A percentile compares a stretch with the other conserved stretches of the same genome.
Conservation (phyloP, 305 asterid species). For the Solanum hybrid region DNA sequence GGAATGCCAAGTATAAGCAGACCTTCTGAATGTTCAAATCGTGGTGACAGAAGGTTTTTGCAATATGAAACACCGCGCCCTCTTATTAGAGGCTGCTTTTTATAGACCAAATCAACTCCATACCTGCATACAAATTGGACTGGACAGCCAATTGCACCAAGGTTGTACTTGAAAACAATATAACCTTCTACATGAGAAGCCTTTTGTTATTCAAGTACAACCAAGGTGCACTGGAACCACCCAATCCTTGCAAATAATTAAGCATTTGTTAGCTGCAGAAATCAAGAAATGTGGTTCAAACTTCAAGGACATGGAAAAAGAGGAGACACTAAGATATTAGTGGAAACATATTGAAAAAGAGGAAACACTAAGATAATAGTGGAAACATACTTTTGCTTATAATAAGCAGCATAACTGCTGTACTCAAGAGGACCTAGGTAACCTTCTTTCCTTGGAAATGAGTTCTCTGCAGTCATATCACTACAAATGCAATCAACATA, state of each 20-base stretch:
- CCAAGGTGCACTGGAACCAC: conserved; percentile 22
- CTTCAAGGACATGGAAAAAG: conserved; percentile 4
- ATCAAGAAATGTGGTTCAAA: neutral
- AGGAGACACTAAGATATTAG: neutral
- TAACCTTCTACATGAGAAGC: conserved; percentile 16
- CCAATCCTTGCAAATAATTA: conserved; percentile 19
- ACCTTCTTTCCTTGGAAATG: conserved; percentile 99
- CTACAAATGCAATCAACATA: conserved; percentile 86
- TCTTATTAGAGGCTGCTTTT: conserved; percentile 82
- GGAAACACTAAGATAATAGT: neutral
- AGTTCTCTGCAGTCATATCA: conserved; percentile 96
- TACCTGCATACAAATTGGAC: conserved; percentile 48
- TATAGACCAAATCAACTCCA: conserved; percentile 77
- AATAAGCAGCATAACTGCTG: conserved; percentile 93
- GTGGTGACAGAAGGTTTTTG: conserved; percentile 94
- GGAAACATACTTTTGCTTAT: conserved; percentile 81
- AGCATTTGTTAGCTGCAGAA: conserved; percentile 14
- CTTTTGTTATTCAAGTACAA: conserved; percentile 18
- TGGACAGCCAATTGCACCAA: conserved; percentile 30
- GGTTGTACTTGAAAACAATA: conserved; percentile 24
- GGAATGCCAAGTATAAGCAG: conserved; percentile 15
- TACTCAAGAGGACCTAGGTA: conserved; percentile 99
- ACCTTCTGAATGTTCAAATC: conserved; percentile 94
- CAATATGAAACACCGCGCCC: conserved; percentile 98
- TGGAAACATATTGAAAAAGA: conserved; percentile 39